Evolutionary conservation across 2,329 filamentous ascomycete genomes (phyloP).

Genomic region (Cladosporium sp.): DNA sequence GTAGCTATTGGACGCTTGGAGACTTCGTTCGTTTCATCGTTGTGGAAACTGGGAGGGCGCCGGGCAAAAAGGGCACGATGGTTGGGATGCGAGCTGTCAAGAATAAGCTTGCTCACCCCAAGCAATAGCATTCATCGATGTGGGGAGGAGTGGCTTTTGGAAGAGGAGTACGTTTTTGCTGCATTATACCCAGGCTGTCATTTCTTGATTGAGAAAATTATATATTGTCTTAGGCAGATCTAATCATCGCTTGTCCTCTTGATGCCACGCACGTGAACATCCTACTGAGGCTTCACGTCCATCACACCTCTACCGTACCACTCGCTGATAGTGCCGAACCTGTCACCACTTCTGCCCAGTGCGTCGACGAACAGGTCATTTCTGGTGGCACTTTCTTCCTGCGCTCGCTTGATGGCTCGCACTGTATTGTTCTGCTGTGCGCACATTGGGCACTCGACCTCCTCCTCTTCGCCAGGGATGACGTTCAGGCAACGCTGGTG

Average conservation of each 20-base stretch:
- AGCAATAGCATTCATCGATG: background rate
- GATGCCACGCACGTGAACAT: background rate
- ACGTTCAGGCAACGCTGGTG: conserved; percentile 83
- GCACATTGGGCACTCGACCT: conserved; percentile 81
- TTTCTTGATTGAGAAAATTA: background rate
- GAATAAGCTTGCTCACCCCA: conserved; percentile 31
- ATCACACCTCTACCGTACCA: conserved; percentile 96
- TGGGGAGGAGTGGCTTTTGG: background rate
- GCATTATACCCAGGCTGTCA: conserved; percentile 7
- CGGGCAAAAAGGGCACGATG: conserved; percentile 60
- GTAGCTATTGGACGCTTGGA: conserved; percentile 82
- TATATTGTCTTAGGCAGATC: background rate
- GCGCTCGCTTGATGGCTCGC: conserved; percentile 76
- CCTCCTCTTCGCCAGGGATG: conserved; percentile 47
- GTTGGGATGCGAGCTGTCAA: conserved; percentile 53
- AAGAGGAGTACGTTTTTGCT: background rate
- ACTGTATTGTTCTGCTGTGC: conserved; percentile 81
- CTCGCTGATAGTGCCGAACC: conserved; percentile 86
- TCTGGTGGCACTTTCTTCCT: conserved; percentile 78
- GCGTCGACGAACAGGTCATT: conserved; percentile 87
- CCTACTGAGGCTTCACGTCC: conserved; percentile 41
- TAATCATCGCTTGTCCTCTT: background rate
- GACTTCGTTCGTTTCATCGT: conserved; percentile 92
- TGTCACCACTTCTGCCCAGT: conserved; percentile 62
- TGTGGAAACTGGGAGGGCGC: conserved; percentile 73